phyloP scores from a whole-genome alignment of 257 asterid species.

The Nicotiana undulata region DNA sequence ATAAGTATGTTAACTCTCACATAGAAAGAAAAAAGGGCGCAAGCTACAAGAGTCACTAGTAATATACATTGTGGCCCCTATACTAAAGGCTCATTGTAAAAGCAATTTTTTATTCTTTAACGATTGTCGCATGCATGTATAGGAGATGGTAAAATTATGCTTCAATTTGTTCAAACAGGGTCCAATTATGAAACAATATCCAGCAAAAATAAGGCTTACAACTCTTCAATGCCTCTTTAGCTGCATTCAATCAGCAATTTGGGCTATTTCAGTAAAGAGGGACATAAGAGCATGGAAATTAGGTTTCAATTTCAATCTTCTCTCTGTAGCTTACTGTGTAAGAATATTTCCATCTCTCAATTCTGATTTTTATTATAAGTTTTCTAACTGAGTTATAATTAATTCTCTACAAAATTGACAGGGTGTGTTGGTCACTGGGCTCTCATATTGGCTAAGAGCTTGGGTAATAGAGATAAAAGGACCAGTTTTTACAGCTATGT shows the following conservation, averaged over 20 bases:
- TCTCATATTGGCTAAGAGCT: constrained; percentile 32
- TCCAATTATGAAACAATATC: constrained; percentile 35
- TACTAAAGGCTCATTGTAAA: neutral
- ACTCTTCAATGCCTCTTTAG: constrained; percentile 47
- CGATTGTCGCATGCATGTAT: neutral
- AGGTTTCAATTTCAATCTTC: constrained; percentile 39
- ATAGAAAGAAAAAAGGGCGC: neutral
- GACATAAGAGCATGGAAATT: constrained; percentile 41
- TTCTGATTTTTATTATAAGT: neutral
- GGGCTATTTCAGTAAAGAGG: constrained; percentile 30
- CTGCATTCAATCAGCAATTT: constrained; percentile 29
- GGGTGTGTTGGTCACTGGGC: constrained; percentile 47
- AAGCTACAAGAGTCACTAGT: neutral
- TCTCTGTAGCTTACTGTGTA: constrained; percentile 41
- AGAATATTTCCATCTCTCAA: constrained; percentile 2
- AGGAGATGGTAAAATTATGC: neutral
- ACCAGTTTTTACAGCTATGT: constrained; percentile 41
- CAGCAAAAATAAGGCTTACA: constrained; percentile 40
- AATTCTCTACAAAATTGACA: constrained; percentile 8
- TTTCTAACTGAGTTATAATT: neutral
- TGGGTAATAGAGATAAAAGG: constrained; percentile 60
- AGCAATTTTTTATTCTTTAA: no score
- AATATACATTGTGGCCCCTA: neutral
- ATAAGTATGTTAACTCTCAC: neutral
- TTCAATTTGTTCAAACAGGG: constrained; percentile 17